These are phyloP conservation scores for Epichloe scottii DNA, from an alignment of 2,329 filamentous ascomycete species.

Conservation along the genomic window DNA sequence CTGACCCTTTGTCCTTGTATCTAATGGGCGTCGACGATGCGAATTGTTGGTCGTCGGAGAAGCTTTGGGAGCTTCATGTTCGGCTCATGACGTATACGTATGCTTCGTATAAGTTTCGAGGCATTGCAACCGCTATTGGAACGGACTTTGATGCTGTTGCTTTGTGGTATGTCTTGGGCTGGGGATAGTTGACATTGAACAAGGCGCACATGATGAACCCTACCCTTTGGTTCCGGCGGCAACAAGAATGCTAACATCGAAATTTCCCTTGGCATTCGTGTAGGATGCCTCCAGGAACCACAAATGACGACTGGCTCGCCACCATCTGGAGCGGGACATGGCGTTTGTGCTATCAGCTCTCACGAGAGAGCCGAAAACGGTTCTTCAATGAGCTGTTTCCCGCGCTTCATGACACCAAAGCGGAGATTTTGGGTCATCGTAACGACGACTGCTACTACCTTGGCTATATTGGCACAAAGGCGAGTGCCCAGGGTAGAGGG, in stretches of 20 bases:
- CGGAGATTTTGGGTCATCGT: constrained; percentile 51
- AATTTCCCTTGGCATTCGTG: not conserved
- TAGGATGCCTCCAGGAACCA: constrained; percentile 64
- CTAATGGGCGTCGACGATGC: constrained; percentile 61
- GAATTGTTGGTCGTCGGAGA: constrained; percentile 46
- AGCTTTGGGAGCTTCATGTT: constrained; percentile 65
- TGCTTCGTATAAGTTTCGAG: constrained; percentile 62
- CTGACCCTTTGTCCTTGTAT: constrained; percentile 63
- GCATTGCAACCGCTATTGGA: constrained; percentile 62
- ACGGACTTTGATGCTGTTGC: constrained; percentile 67
- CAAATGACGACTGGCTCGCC: constrained; percentile 62
- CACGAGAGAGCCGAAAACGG: constrained; percentile 55
- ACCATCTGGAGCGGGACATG: constrained; percentile 64
- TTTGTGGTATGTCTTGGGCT: constrained; percentile 45
- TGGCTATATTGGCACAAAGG: constrained; percentile 69
- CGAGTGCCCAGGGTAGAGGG: constrained; percentile 56
- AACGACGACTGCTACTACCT: constrained; percentile 67
- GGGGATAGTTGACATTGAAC: no score
- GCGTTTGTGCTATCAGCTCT: constrained; percentile 64
- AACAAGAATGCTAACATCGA: not conserved
- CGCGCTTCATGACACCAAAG: constrained; percentile 60
- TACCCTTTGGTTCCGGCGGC: not conserved
- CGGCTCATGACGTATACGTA: constrained; percentile 67
- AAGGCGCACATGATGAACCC: no score
- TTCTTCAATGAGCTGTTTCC: constrained; percentile 71